These are phyloP conservation scores for Candida freyschussii DNA, from an alignment of 1,139 yeast genomes.

Conservation along the genomic window DNA sequence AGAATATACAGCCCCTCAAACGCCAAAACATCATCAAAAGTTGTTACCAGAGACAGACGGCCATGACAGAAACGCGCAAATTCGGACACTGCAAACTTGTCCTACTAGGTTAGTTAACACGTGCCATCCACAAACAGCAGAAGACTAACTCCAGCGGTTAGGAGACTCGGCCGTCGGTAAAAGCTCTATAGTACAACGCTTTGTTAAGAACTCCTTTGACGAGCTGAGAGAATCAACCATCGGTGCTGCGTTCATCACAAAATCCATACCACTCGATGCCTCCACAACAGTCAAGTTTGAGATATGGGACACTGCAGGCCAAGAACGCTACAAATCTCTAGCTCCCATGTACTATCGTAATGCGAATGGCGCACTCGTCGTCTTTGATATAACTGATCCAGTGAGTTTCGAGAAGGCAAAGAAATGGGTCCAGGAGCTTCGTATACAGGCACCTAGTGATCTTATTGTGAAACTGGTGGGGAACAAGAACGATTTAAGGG, in stretches of 20 bases:
- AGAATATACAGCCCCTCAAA: too few relatives aligned
- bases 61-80: conserved; percentile 1
- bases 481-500: conserved; percentile 58
- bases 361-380: conserved; percentile 76
- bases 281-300: conserved; percentile 63
- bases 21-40: neutral
- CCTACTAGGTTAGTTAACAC: conserved; percentile 4
- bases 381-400: conserved; percentile 43
- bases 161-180: conserved; percentile 31
- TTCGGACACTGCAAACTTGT: conserved; percentile 8
- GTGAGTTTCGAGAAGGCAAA: conserved; percentile 69
- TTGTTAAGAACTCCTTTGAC: conserved; percentile 60
- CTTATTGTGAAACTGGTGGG: conserved; percentile 73
- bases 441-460: conserved; percentile 67
- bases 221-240: conserved; percentile 61
- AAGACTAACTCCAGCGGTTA: conserved; percentile 3
- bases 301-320: conserved; percentile 94
- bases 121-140: conserved; percentile 1
- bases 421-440: conserved; percentile 83
- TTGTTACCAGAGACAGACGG: neutral
- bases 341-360: conserved; percentile 92
- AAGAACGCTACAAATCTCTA: conserved; percentile 80
- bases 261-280: conserved; percentile 46
- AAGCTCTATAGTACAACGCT: conserved; percentile 52
- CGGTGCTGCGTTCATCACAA: conserved; percentile 69